Percentiles rank a stretch among this genome's conserved stretches.
Evolutionary conservation across 805 yeast species (phyloP).

Genomic region (Metschnikowia koreensis): DNA sequence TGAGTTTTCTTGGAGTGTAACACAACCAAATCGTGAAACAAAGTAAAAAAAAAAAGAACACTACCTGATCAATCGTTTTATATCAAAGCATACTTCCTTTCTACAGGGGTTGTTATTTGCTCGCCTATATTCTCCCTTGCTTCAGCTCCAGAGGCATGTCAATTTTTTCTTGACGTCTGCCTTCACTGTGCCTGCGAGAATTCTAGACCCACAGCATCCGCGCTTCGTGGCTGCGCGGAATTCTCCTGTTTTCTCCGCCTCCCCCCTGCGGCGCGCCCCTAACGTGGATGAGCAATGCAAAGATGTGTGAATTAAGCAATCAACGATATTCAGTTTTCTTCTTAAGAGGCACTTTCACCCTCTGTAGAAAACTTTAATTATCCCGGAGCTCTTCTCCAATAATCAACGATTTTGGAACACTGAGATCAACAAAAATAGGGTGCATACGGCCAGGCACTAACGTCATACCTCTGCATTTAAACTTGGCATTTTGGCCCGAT

Average conservation of each 20-base stretch:
- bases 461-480: not conserved
- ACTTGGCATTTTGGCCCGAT: not conserved
- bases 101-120: not conserved
- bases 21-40: not conserved
- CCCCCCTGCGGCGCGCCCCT: conserved; percentile 2
- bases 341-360: not conserved
- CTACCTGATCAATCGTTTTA: too few relatives aligned
- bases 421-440: not conserved
- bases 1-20: not conserved
- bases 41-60: too few relatives aligned
- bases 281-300: not conserved
- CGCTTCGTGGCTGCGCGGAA: not conserved
- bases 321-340: not conserved
- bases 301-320: not conserved
- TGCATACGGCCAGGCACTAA: not conserved
- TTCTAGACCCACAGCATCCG: not conserved
- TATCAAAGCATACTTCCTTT: too few relatives aligned
- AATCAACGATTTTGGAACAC: too few relatives aligned
- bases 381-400: too few relatives aligned
- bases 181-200: not conserved
- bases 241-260: not conserved
- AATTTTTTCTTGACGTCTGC: not conserved
- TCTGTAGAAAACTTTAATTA: not conserved
- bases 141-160: not conserved
- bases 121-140: not conserved